A percentile compares a stretch with the other conserved stretches of the same genome.
These are phyloP conservation scores for Thermochaetoides dissita DNA, from an alignment of 2,329 filamentous ascomycete genomes.

Conservation along the genomic window DNA sequence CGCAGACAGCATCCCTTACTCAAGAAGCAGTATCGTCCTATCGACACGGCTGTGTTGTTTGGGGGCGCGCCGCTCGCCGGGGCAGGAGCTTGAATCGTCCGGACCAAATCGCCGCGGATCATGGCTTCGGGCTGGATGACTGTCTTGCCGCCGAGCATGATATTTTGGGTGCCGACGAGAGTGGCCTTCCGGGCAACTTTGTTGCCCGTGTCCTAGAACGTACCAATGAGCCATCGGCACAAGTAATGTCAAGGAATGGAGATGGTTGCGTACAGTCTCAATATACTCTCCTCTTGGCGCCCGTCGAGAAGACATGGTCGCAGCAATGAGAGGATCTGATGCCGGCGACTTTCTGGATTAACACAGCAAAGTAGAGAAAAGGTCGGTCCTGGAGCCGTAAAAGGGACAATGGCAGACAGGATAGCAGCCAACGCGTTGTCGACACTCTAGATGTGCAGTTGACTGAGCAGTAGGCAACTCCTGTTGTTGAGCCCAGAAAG, in stretches of 20 bases:
- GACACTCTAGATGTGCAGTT: too few species aligned
- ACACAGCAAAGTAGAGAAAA: too few species aligned
- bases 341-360: too few species aligned
- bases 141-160: slow-evolving; percentile 90
- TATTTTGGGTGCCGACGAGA: slow-evolving; percentile 91
- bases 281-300: slow-evolving; percentile 84
- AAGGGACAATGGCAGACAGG: too few species aligned
- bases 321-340: neutral
- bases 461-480: too few species aligned
- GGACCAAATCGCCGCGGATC: slow-evolving; percentile 77
- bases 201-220: slow-evolving; percentile 77
- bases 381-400: too few species aligned
- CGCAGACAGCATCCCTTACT: slow-evolving; percentile 64
- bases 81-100: slow-evolving; percentile 34
- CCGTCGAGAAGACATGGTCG: slow-evolving; percentile 61
- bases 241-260: neutral
- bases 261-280: slow-evolving; percentile 56
- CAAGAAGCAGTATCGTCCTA: slow-evolving; percentile 85
- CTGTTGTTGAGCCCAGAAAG: too few species aligned
- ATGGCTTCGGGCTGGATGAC: slow-evolving; percentile 92
- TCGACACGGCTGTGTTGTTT: slow-evolving; percentile 59
- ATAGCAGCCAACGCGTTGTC: too few species aligned
- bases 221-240: slow-evolving; percentile 2
- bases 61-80: slow-evolving; percentile 27
- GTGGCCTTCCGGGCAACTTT: slow-evolving; percentile 88